Evolutionary conservation across 768 basidiomycete species (phyloP), one percentile per base, ranked within the genome.

Genomic region (Chalciporus pseudorubinellus): DNA sequence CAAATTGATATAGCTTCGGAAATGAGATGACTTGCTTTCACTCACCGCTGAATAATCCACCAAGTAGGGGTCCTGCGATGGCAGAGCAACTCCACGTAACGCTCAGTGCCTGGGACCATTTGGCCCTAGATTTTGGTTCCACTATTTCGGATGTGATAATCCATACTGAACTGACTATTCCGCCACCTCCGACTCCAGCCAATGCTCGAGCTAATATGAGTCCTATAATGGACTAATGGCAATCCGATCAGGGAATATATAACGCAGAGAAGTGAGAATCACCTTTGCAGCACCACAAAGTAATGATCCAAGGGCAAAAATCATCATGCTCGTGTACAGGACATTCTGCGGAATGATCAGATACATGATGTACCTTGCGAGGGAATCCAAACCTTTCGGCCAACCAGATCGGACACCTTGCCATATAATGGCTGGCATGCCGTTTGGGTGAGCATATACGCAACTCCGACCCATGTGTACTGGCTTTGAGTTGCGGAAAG

Each of bases 1-100:
- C 7, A 59, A 40, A 51, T 59, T 44, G 58, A 55, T 46, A 57
- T 44, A 53, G 43, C 58, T 49, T 46, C 34, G 40, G 44, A 58
- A 34, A 49, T 43, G 45, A 44, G 42, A 48, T 49, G 39, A 44
- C 18, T 16, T 20, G 71, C 81, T 68, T 55, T 13, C 22, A 72
- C 82, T 68, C 55, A 89, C 87, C 74, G 63, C 89, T 90, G 71
- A 92, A 92, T 50, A 85, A 59, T 26, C 90, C 90, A 31, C 90
- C 90, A n/a, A 92, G 72, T 14, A 92, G 69, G 19, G 90, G 90
- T 6, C 91, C 90, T 42, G 89, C 88, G 55, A 92, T 68, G 29
- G 90, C 90, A 39, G 90, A 92, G 64, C 86, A 88, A 53, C 85
- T 84, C 90, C 90, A 92, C 33, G 90, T 92, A 48, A 91, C 66